Evolutionary conservation across 2,329 filamentous ascomycete genomes (phyloP).

Genomic region (Trichoderma polysporum): DNA sequence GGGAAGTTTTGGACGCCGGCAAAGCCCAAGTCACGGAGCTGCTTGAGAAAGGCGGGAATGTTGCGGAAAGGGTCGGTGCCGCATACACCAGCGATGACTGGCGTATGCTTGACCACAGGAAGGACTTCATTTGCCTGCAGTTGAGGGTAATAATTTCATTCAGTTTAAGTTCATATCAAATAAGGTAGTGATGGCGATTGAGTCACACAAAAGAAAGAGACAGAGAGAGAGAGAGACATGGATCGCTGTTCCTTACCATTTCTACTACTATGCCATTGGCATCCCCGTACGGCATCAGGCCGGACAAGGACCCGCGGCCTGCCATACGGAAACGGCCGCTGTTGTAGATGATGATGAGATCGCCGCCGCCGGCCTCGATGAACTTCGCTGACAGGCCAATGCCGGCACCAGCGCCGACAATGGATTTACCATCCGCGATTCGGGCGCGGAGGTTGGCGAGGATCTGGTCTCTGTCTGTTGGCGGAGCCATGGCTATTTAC

Average conservation of each 20-base stretch:
- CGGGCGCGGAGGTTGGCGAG: constrained; percentile 53
- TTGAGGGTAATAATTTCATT: not conserved
- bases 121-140: constrained; percentile 61
- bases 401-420: constrained; percentile 68
- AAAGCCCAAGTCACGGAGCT: constrained; percentile 63
- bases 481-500: constrained; percentile 51
- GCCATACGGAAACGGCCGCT: constrained; percentile 73
- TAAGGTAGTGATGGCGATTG: no score
- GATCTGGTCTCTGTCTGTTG: constrained; percentile 56
- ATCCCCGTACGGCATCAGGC: constrained; percentile 69
- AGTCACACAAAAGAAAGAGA: not conserved
- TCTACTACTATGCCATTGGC: constrained; percentile 69
- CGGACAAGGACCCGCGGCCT: constrained; percentile 65
- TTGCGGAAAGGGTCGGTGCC: constrained; percentile 67
- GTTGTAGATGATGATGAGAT: constrained; percentile 72
- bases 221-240: no score
- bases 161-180: not conserved
- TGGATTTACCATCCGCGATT: constrained; percentile 55
- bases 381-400: constrained; percentile 71
- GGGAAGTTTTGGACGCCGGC: constrained; percentile 73
- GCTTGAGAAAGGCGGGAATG: constrained; percentile 58
- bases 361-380: constrained; percentile 65
- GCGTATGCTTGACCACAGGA: constrained; percentile 61
- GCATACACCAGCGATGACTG: constrained; percentile 69
- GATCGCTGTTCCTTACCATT: constrained; percentile 48